Percentiles rank a stretch among this genome's conserved stretches.
phyloP scores from a whole-genome alignment of 1,139 yeast genomes.

The Taiozyma sp. region DNA sequence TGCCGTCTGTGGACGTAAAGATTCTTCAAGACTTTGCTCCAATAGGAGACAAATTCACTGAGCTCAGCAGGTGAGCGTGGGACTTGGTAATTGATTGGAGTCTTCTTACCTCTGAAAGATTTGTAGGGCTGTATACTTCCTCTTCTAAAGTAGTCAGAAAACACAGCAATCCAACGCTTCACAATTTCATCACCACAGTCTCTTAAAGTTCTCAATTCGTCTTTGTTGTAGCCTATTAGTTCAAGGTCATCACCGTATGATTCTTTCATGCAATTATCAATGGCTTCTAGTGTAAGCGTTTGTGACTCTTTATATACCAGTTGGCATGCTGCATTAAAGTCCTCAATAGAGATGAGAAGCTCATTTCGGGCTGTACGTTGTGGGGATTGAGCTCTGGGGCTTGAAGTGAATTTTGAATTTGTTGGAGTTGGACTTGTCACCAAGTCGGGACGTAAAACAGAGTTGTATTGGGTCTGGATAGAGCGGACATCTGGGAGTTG shows the following conservation, averaged over 20 bases:
- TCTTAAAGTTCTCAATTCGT: constrained; percentile 29
- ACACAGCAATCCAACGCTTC: constrained; percentile 54
- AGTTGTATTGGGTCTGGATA: not conserved
- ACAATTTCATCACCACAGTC: constrained; percentile 40
- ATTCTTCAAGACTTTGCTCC: constrained; percentile 40
- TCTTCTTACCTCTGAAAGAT: constrained; percentile 25
- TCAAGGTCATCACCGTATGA: constrained; percentile 56
- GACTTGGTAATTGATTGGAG: constrained; percentile 15
- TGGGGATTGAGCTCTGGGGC: not conserved
- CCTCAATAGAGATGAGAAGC: not conserved
- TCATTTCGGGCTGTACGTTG: not conserved
- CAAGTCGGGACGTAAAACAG: not conserved
- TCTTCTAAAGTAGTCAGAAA: constrained; percentile 39
- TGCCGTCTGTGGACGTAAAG: constrained; percentile 40
- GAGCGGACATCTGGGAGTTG: not conserved
- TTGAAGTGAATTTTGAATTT: too few relatives aligned
- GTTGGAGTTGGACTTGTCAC: not conserved
- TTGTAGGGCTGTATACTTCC: constrained; percentile 14
- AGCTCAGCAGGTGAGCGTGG: constrained; percentile 1
- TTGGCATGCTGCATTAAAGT: constrained; percentile 7
- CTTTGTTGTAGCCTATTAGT: constrained; percentile 41
- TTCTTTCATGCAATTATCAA: constrained; percentile 46
- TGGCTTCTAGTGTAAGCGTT: constrained; percentile 37
- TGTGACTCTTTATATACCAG: constrained; percentile 37
- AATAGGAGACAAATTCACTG: constrained; percentile 35